A percentile compares a stretch with the other conserved stretches of the same genome.
These are phyloP conservation scores for Aspergillus bridgeri DNA, from an alignment of 495 filamentous ascomycete genomes.

Conservation along the genomic window DNA sequence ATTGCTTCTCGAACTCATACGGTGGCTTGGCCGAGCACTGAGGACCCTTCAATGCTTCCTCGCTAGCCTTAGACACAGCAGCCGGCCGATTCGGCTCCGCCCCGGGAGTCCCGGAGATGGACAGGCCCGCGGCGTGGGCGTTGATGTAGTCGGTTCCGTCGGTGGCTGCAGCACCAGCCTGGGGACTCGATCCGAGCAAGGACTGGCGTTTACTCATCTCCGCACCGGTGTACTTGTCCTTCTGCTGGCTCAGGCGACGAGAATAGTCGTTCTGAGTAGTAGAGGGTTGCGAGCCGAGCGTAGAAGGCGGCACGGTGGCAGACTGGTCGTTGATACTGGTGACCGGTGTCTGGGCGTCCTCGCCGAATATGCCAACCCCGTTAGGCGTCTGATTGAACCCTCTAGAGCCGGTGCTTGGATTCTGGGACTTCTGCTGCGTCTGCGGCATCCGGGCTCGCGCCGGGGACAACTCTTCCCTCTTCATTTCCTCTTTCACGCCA, in stretches of 20 bases:
- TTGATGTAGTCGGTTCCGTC: not conserved
- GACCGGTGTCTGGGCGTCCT: not conserved
- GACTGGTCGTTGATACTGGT: not conserved
- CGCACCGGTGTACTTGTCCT: not conserved
- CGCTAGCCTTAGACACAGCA: conserved; percentile 21
- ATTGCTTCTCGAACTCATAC: conserved; percentile 29
- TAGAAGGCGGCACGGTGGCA: not conserved
- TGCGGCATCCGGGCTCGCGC: not conserved
- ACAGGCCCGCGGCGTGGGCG: not conserved
- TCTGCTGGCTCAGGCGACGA: not conserved
- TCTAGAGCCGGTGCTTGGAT: not conserved
- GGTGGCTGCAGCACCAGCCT: too few relatives aligned
- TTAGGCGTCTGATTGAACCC: not conserved
- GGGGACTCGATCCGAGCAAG: not conserved
- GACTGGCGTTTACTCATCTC: not conserved
- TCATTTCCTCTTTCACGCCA: not conserved
- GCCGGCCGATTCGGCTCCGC: too few relatives aligned
- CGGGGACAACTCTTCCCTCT: too few relatives aligned
- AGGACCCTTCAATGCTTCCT: conserved; percentile 37
- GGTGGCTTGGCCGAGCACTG: conserved; percentile 24
- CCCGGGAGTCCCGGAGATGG: not conserved
- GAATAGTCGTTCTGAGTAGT: not conserved
- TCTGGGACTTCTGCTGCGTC: not conserved
- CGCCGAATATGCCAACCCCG: not conserved
- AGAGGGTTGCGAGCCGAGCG: not conserved